phyloP scores from a whole-genome alignment of 345 rosid species.

The Rubroshorea leprosula region DNA sequence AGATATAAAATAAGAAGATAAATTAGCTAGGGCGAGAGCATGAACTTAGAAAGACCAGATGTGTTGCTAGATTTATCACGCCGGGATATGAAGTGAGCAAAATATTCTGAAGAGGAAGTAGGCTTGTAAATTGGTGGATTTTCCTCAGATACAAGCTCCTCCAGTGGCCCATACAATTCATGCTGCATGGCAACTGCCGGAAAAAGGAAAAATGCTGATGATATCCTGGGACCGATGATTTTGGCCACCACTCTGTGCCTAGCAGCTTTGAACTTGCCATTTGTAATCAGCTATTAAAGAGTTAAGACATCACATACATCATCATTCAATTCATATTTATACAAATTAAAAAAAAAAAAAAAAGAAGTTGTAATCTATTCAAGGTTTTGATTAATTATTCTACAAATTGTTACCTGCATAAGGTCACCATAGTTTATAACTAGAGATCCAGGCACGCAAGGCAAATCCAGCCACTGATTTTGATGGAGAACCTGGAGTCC shows the following conservation, averaged over 20 bases:
- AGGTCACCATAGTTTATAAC: conserved; percentile 1
- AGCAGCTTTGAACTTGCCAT: conserved; percentile 18
- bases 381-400: too few relatives aligned
- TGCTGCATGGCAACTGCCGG: background rate
- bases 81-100: too few relatives aligned
- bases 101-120: background rate
- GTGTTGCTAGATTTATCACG: too few relatives aligned
- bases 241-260: conserved; percentile 34
- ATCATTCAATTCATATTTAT: too few relatives aligned
- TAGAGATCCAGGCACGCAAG: background rate
- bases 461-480: conserved; percentile 39
- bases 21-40: too few relatives aligned
- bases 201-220: conserved; percentile 32
- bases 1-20: too few relatives aligned
- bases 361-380: too few relatives aligned
- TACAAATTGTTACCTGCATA: conserved; percentile 14
- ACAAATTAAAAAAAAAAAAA: too few relatives aligned
- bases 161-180: background rate
- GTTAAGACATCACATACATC: too few relatives aligned
- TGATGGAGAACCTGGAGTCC: conserved; percentile 41
- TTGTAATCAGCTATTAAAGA: too few relatives aligned
- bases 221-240: conserved; percentile 16
- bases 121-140: background rate
- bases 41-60: too few relatives aligned
- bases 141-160: background rate